Evolutionary conservation across 805 yeast species (phyloP).

Genomic region (Metschnikowia sp.): DNA sequence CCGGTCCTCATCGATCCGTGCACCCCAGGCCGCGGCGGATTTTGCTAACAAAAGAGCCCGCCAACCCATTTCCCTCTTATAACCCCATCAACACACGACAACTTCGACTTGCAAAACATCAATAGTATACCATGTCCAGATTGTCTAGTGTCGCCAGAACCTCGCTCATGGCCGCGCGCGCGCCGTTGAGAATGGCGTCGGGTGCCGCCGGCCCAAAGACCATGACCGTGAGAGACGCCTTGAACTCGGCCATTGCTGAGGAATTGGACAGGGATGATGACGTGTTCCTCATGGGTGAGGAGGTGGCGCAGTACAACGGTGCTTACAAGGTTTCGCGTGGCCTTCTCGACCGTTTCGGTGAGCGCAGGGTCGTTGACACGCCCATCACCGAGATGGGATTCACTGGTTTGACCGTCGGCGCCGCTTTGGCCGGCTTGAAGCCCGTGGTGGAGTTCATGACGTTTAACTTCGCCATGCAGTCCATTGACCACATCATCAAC

Average conservation of each 20-base stretch:
- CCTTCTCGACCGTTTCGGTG: slow-evolving; percentile 90
- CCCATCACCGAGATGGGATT: slow-evolving; percentile 99
- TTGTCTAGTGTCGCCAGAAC: slow-evolving; percentile 41
- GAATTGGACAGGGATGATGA: slow-evolving; percentile 94
- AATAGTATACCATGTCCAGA: slow-evolving; percentile 20
- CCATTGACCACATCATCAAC: slow-evolving; percentile 96
- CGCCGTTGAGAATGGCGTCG: slow-evolving; percentile 40
- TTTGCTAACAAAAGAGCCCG: not conserved
- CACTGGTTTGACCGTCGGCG: slow-evolving; percentile 92
- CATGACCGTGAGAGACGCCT: slow-evolving; percentile 95
- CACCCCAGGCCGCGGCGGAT: not conserved
- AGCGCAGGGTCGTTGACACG: slow-evolving; percentile 88
- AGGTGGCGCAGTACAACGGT: slow-evolving; percentile 98
- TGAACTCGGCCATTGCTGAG: slow-evolving; percentile 92
- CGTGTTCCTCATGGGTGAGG: slow-evolving; percentile 97
- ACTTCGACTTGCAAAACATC: not conserved
- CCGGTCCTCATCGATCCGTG: slow-evolving; percentile 23
- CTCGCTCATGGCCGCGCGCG: slow-evolving; percentile 37
- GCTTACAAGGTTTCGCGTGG: slow-evolving; percentile 98
- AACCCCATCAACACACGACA: not conserved
- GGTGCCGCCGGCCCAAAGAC: slow-evolving; percentile 49
- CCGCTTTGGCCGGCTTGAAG: slow-evolving; percentile 92
- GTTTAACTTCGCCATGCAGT: slow-evolving; percentile 98
- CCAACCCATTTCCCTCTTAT: not conserved
- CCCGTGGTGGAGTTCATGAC: slow-evolving; percentile 99